A percentile compares a stretch with the other conserved stretches of the same genome.
Conservation (phyloP, 208 protist genomes). For the Eutreptiella sp. region DNA sequence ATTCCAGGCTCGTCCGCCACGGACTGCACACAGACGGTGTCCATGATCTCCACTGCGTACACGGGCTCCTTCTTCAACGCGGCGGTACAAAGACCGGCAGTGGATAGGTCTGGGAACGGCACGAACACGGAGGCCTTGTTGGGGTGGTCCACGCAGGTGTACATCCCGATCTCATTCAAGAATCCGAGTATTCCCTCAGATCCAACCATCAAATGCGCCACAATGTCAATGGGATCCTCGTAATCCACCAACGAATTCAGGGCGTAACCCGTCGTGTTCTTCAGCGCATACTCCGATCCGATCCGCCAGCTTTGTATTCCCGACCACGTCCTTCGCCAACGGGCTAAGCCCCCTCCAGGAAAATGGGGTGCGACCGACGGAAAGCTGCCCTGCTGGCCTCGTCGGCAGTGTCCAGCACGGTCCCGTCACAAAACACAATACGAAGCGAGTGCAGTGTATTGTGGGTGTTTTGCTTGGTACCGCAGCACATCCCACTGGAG, state of each 20-base stretch:
- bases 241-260: slow-evolving; percentile 46
- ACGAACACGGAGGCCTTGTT: slow-evolving; percentile 41
- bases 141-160: slow-evolving; percentile 37
- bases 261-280: slow-evolving; percentile 46
- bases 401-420: slow-evolving; percentile 36
- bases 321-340: slow-evolving; percentile 13
- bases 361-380: slow-evolving; percentile 8
- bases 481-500: slow-evolving; percentile 48
- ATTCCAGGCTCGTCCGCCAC: no score
- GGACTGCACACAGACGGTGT: no score
- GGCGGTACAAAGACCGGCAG: slow-evolving; percentile 28
- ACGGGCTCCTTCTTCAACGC: slow-evolving; percentile 28
- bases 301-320: slow-evolving; percentile 13
- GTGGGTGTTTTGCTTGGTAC: slow-evolving; percentile 39
- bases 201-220: slow-evolving; percentile 45
- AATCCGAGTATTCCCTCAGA: slow-evolving; percentile 45
- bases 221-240: slow-evolving; percentile 39
- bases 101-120: slow-evolving; percentile 33
- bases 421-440: slow-evolving; percentile 38
- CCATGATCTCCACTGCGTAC: slow-evolving; percentile 42
- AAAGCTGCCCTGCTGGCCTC: slow-evolving; percentile 17
- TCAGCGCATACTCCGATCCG: slow-evolving; percentile 46
- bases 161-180: slow-evolving; percentile 36
- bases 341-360: slow-evolving; percentile 19
- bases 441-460: slow-evolving; percentile 41